These are phyloP conservation scores for Phanerodontia chrysosporium DNA, from an alignment of 768 basidiomycete species.

Conservation along the genomic window DNA sequence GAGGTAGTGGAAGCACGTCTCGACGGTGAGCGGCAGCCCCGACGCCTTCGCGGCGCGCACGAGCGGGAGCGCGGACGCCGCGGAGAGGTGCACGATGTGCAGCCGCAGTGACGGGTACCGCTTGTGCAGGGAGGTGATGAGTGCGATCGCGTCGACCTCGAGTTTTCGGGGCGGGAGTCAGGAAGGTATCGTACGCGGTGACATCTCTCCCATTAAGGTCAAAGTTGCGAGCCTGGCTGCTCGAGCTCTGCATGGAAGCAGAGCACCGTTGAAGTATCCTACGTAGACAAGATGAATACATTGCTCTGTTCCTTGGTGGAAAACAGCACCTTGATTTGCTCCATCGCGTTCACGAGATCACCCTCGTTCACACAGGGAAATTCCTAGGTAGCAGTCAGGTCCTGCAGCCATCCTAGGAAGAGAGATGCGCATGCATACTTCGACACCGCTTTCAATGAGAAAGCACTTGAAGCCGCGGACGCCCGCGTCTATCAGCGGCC, in stretches of 20 bases:
- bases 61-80: constrained; percentile 72
- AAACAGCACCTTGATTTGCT: constrained; percentile 58
- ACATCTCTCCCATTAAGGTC: constrained; percentile 35
- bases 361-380: constrained; percentile 80
- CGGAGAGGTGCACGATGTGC: constrained; percentile 95
- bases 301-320: neutral
- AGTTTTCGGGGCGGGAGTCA: constrained; percentile 81
- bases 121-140: constrained; percentile 65
- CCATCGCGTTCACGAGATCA: constrained; percentile 70
- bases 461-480: constrained; percentile 98
- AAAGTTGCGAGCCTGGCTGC: constrained; percentile 21
- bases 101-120: constrained; percentile 66
- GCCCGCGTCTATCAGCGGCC: constrained; percentile 71
- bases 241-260: constrained; percentile 94
- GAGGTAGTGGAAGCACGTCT: constrained; percentile 98
- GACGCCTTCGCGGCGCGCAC: constrained; percentile 65
- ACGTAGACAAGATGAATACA: constrained; percentile 1
- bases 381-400: constrained; percentile 50
- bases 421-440: no score
- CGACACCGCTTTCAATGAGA: constrained; percentile 91
- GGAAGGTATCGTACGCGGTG: constrained; percentile 72
- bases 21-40: constrained; percentile 76
- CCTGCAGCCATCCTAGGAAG: neutral
- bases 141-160: constrained; percentile 76
- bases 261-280: constrained; percentile 70